Conservation (phyloP, 257 asterid genomes). For the Linderniella brevidens region DNA sequence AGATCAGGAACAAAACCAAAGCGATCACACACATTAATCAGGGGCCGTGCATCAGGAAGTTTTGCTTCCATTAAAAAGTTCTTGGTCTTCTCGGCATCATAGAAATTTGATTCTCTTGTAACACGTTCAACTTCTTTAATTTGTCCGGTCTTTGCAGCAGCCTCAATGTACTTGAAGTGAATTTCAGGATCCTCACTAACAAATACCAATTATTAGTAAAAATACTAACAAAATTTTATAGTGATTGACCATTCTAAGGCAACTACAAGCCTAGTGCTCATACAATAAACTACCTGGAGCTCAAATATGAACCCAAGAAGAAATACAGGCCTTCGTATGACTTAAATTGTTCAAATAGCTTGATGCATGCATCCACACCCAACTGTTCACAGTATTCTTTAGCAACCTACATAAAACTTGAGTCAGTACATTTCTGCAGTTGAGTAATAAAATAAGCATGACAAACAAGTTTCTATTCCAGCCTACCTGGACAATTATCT, state of each 20-base stretch:
- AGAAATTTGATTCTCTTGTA: slow-evolving; percentile 93
- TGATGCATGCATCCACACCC: slow-evolving; percentile 91
- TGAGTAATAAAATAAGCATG: too few relatives aligned
- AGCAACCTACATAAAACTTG: slow-evolving; percentile 47
- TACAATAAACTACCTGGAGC: slow-evolving; percentile 56
- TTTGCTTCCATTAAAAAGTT: slow-evolving; percentile 97
- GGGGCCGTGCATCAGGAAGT: slow-evolving; percentile 98
- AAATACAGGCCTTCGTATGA: slow-evolving; percentile 93
- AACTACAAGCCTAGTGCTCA: slow-evolving; percentile 4
- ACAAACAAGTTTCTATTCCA: not conserved
- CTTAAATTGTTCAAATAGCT: slow-evolving; percentile 92
- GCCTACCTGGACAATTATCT: slow-evolving; percentile 92
- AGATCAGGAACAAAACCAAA: slow-evolving; percentile 98
- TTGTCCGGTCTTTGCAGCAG: slow-evolving; percentile 99
- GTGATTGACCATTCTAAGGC: not conserved
- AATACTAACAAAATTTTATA: not conserved
- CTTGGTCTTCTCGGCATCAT: slow-evolving; percentile 90
- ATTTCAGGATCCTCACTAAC: slow-evolving; percentile 96
- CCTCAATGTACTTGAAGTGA: slow-evolving; percentile 96
- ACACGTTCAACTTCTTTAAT: slow-evolving; percentile 99
- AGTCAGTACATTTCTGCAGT: slow-evolving; percentile 6
- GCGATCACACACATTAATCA: slow-evolving; percentile 95
- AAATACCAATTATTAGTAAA: slow-evolving; percentile 14
- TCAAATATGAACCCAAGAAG: slow-evolving; percentile 94
- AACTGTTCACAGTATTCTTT: slow-evolving; percentile 95